A percentile compares a stretch with the other conserved stretches of the same genome.
Evolutionary conservation across 768 basidiomycete genomes (phyloP).

Genomic region (Hygrophorus pudorinus): DNA sequence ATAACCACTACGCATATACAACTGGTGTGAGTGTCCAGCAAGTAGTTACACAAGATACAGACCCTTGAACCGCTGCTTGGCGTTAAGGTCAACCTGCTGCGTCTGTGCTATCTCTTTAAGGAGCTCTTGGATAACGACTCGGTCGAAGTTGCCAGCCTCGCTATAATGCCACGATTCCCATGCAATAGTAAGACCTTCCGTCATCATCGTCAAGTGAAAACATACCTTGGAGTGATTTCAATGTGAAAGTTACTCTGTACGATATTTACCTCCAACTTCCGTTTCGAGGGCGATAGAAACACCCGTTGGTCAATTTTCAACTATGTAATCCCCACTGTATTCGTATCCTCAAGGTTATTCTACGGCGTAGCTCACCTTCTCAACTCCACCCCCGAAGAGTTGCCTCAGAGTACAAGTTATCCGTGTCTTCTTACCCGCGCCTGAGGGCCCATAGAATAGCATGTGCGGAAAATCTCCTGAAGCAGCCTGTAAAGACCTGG

Average conservation of each 20-base stretch:
- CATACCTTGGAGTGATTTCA: conserved; percentile 91
- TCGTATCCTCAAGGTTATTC: not conserved
- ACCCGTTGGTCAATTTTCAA: conserved; percentile 96
- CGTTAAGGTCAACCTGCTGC: conserved; percentile 93
- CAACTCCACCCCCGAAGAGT: conserved; percentile 84
- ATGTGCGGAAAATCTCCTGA: conserved; percentile 96
- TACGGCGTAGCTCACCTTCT: conserved; percentile 50
- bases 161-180: conserved; percentile 28
- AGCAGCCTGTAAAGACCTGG: conserved; percentile 42
- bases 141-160: conserved; percentile 92
- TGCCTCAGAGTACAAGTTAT: conserved; percentile 84
- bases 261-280: conserved; percentile 92
- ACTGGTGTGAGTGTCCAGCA: not conserved
- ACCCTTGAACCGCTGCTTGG: conserved; percentile 97
- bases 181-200: not conserved
- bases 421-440: conserved; percentile 96
- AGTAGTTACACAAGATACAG: not conserved
- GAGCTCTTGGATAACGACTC: conserved; percentile 92
- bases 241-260: conserved; percentile 98
- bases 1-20: conserved; percentile 62
- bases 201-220: not conserved
- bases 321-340: conserved; percentile 28
- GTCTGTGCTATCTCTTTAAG: conserved; percentile 98
- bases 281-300: conserved; percentile 87
- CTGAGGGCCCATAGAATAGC: conserved; percentile 94